phyloP scores from a whole-genome alignment of 2,329 filamentous ascomycete species.

The Xylariomycetidae sp. region DNA sequence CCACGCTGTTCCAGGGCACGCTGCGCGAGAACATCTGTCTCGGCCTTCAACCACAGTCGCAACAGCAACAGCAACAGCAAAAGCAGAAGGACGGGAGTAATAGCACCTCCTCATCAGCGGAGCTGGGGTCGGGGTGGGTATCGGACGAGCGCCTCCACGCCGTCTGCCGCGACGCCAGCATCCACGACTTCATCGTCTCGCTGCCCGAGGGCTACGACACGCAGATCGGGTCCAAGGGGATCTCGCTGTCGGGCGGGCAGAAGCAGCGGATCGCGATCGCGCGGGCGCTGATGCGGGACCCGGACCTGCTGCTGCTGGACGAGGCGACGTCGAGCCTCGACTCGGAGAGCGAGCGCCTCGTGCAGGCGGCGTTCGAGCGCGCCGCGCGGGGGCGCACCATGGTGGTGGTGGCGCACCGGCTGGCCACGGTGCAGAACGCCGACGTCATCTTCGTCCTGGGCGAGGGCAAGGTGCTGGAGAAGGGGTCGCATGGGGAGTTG shows the following conservation, averaged over 20 bases:
- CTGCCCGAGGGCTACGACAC: constrained; percentile 67
- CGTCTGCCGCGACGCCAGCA: constrained; percentile 57
- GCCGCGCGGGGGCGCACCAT: constrained; percentile 59
- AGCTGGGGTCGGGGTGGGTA: too few relatives aligned
- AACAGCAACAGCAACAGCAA: too few relatives aligned
- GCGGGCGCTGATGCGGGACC: constrained; percentile 62
- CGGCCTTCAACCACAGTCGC: constrained; percentile 51
- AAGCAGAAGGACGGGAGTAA: too few relatives aligned
- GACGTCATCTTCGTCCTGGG: constrained; percentile 78
- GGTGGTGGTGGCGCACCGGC: constrained; percentile 71
- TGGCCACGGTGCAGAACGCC: constrained; percentile 74
- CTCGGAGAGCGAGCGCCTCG: constrained; percentile 50
- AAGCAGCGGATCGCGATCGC: constrained; percentile 68
- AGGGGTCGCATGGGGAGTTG: constrained; percentile 48
- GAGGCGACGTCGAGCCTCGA: constrained; percentile 70
- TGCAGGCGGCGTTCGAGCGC: constrained; percentile 63
- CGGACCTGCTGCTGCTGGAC: constrained; percentile 63
- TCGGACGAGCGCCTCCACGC: constrained; percentile 47
- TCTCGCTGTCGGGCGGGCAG: constrained; percentile 66
- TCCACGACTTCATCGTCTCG: constrained; percentile 66
- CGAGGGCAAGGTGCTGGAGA: constrained; percentile 53
- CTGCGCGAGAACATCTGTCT: constrained; percentile 63
- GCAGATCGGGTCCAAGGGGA: constrained; percentile 61
- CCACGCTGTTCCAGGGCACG: constrained; percentile 63
- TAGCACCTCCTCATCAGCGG: too few relatives aligned